Percentiles rank a stretch among this genome's conserved stretches.
These are phyloP conservation scores for Suillus subaureus DNA, from an alignment of 768 basidiomycete genomes.

Conservation along the genomic window DNA sequence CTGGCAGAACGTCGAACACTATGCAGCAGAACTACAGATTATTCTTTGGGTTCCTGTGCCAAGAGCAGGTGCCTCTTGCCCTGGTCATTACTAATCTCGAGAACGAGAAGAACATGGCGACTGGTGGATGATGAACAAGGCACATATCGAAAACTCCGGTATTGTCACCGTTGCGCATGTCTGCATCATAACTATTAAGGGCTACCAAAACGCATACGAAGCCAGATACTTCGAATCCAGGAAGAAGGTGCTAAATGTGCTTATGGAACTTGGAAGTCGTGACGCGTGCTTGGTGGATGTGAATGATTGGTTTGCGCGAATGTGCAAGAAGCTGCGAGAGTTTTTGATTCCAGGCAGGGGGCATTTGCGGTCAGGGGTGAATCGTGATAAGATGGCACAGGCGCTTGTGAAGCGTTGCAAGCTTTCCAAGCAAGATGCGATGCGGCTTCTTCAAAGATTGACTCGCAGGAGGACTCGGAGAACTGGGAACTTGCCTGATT, in stretches of 20 bases:
- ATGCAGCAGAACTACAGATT: slow-evolving; percentile 5
- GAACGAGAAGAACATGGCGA: no score
- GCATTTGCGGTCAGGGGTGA: background rate
- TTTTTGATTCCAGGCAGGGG: background rate
- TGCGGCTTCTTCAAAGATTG: slow-evolving; percentile 19
- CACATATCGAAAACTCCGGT: no score
- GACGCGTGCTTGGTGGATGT: background rate
- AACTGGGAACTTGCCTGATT: background rate
- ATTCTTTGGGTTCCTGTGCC: no score
- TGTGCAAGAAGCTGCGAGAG: background rate
- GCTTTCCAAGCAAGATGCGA: slow-evolving; percentile 21
- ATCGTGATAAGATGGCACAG: background rate
- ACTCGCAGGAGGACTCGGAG: no score
- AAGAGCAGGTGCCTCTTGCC: no score
- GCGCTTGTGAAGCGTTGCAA: slow-evolving; percentile 27
- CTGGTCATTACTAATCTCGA: no score
- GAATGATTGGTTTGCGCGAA: background rate
- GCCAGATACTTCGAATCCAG: slow-evolving; percentile 22
- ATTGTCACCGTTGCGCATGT: no score
- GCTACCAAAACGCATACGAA: background rate
- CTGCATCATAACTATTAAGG: background rate
- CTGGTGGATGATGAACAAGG: no score
- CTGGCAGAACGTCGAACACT: slow-evolving; percentile 29
- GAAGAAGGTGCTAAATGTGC: slow-evolving; percentile 23
- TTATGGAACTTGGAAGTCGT: slow-evolving; percentile 5